These are phyloP conservation scores for Phaeosphaeriaceae sp. DNA, from an alignment of 2,329 filamentous ascomycete genomes.

Conservation along the genomic window DNA sequence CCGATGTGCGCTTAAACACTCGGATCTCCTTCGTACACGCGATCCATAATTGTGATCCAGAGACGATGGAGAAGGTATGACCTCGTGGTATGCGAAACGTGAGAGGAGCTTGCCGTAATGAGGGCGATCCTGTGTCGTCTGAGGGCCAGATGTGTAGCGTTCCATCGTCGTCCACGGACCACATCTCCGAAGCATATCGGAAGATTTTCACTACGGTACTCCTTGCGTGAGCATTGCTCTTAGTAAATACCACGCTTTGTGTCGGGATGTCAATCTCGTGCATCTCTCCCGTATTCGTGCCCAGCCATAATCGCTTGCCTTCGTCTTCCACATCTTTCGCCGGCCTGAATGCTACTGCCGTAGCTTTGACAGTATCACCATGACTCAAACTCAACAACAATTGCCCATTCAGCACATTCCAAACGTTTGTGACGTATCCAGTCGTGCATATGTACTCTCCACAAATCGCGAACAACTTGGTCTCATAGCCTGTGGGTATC, in stretches of 20 bases:
- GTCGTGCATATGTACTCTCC: slow-evolving; percentile 87
- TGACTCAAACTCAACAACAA: slow-evolving; percentile 81
- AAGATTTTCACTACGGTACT: slow-evolving; percentile 85
- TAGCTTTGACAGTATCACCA: slow-evolving; percentile 83
- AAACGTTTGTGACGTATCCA: slow-evolving; percentile 85
- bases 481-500: slow-evolving; percentile 86
- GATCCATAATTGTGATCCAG: slow-evolving; percentile 87
- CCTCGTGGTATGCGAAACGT: slow-evolving; percentile 80
- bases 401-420: slow-evolving; percentile 85
- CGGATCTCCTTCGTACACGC: slow-evolving; percentile 87
- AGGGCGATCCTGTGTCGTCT: slow-evolving; percentile 77
- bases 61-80: slow-evolving; percentile 87
- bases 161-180: slow-evolving; percentile 91
- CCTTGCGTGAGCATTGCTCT: slow-evolving; percentile 76
- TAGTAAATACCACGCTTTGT: slow-evolving; percentile 73
- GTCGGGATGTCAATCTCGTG: slow-evolving; percentile 85
- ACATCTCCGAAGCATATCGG: slow-evolving; percentile 86
- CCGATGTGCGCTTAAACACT: slow-evolving; percentile 77
- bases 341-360: slow-evolving; percentile 86
- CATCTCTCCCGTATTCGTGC: slow-evolving; percentile 86
- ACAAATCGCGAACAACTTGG: slow-evolving; percentile 84
- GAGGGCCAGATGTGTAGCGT: slow-evolving; percentile 87
- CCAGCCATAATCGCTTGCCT: slow-evolving; percentile 85
- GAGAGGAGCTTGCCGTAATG: slow-evolving; percentile 75
- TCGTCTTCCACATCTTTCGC: slow-evolving; percentile 79